Base-by-base conservation (phyloP, 768 basidiomycete species). In the Trametes punicea region DNA sequence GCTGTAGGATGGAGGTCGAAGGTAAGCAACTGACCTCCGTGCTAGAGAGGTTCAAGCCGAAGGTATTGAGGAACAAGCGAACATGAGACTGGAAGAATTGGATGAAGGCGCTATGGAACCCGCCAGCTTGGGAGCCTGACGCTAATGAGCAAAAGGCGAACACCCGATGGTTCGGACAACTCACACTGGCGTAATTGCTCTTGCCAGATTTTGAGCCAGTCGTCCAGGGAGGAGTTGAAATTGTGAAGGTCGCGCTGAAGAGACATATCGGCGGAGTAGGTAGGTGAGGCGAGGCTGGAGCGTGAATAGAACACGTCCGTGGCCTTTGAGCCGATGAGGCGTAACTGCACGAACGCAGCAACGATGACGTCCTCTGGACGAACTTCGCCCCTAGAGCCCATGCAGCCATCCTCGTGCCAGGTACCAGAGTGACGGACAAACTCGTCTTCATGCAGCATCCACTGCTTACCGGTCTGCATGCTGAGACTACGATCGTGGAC, bases 391-490 rank as follows among this genome's bases (percentile, higher is more conserved):
- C 42, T 18, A 4, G 49, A 4, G 25, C 73, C 69, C 48, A 64
- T 41, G 25, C 78, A 79, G 44, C 79, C 78, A 34, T 77, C 76
- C 66, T 82, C 78, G 67, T 91, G 90, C 90, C 91, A 93, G 21
- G 75, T 78, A 33, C 69, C 72, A 4, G 87, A 80, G 63, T 87
- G 78, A 57, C 85, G 78, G 56, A 92, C 80, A 55, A 91, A 77
- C 51, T 91, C 88, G 65, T 89, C 88, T 74, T 92, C 90, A 8
- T 87, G 88, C 18, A 93, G 78, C 91, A 93, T 93, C 89, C 89
- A 92, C 57, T 82, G 84, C 39, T 87, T 77, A 45, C 90, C 91
- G 1, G 90, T 92, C 70, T 93, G 90, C 70, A 87, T 91, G 71
- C 85, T 88, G 42, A 93, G 77, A 65, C 87, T 89, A 51, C 90